Base-by-base conservation (phyloP, 208 protist species). In the Naegleria gruberi region DNA sequence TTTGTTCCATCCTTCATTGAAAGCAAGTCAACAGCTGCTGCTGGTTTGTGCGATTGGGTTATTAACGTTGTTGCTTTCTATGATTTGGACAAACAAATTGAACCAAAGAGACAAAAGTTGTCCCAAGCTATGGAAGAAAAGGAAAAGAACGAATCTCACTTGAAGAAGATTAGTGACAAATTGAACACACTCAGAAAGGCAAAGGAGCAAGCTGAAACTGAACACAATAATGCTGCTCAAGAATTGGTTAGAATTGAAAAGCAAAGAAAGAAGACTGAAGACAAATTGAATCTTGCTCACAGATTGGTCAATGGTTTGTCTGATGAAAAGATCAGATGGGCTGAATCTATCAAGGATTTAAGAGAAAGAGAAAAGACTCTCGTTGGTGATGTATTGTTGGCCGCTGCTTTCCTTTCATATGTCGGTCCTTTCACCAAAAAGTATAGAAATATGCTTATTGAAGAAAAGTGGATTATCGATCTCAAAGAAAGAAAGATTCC, bases 31-130 rank as follows among this genome's bases (percentile, higher is more conserved):
- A 89, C 92, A 84, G 98, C 98, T 86, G 98, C 98, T n/a, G 96
- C 97, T 42, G 98, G 97, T 92, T 95, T 99, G 90, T 99, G 98
- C 92, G 94, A 96, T 81, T 99, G 98, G 98, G 97, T 97, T 51
- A 94, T 97, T 90, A 98, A 98, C 93, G 98, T 99, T 93, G 34
- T 73, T 57, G 51, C 43, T 10, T 92, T 91, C 88, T 77, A 92
- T 47, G 42, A 47, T 4, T 65, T 92, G n/a, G 34, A 91, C 40
- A 92, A 89, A 40, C 95, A 95, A 89, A 98, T 99, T 89, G 94
- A 97, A 87, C 98, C 98, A 43, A 99, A 99, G 94, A 96, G 98
- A 91, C 94, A 98, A 90, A 94, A 95, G 15, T 93, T 98, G 23
- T 96, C 95, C 19, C 95, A 97, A 92, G 97, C 98, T 5, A 95